Evolutionary conservation across 345 rosid species (phyloP), one percentile per base, ranked within the genome.

Genomic region (Rhodamnia argentea): DNA sequence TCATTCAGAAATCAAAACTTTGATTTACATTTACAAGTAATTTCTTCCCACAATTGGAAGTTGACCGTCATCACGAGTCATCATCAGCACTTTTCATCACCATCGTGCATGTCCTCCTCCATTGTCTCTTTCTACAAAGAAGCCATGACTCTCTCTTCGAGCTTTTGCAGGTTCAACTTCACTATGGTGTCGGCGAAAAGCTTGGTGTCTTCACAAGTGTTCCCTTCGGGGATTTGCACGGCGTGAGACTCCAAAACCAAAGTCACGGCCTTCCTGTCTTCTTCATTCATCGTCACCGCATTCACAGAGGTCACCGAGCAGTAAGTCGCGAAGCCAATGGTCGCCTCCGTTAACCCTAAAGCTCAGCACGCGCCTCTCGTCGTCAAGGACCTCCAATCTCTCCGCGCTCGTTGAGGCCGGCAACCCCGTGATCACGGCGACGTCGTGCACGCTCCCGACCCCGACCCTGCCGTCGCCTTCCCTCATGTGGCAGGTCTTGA

Each of bases 171-270:
- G 88, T 96, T 96, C 89, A 94, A 89, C 91, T 96, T 96, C 40
- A 96, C 96, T n/a, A 96, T 98, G 74, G 99, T 96, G 85, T 95
- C 98, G 15, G 87, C 98, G 51, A 96, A 95, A 97, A 96, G 93
- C 91, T 94, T 94, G 0, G 97, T 94, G 87, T 96, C 98, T 70
- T 90, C 96, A 18, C 82, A 92, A 3, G 96, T 92, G 78, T 96
- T 96, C 2, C 98, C 99, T 7, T 92, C 92, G 13, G 99, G 99
- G 51, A 96, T 93, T 87, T 96, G 98, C 54, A 96, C 99, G 10
- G 85, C 86, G 85, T 95, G 95, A 1, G 98, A 95, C 90, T 95
- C 99, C 84, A 93, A 88, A 62, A 94, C 99, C 27, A 95, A 26
- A 26, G 97, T 93, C 87, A 93, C 92, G 15, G 86, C 88, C 87